Evolutionary conservation across 306 rosid genomes (phyloP).

Genomic region (Corylus heterophylla): DNA sequence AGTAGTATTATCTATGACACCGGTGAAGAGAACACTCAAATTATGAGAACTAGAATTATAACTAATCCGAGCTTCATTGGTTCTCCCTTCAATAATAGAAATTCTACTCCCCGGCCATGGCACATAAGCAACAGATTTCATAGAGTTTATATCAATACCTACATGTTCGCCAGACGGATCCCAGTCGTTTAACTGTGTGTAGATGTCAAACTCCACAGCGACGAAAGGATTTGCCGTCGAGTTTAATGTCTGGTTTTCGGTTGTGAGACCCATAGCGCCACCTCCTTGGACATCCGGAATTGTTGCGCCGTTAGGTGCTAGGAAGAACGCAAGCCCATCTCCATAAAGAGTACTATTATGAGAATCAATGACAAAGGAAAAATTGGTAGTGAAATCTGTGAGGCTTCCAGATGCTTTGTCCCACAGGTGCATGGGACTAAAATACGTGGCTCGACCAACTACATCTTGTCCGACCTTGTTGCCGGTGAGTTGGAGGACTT

Average conservation of each 20-base stretch:
- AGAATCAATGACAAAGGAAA: slow-evolving; percentile 8
- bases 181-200: not conserved
- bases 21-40: slow-evolving; percentile 39
- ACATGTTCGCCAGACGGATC: slow-evolving; percentile 41
- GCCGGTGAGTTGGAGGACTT: too few species aligned
- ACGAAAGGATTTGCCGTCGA: slow-evolving; percentile 36
- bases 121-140: slow-evolving; percentile 26
- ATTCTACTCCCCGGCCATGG: slow-evolving; percentile 32
- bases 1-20: not conserved
- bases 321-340: slow-evolving; percentile 53
- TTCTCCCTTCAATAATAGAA: slow-evolving; percentile 10
- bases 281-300: slow-evolving; percentile 20
- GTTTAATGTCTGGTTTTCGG: not conserved
- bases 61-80: slow-evolving; percentile 32
- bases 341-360: not conserved
- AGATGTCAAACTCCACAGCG: slow-evolving; percentile 58
- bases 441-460: too few species aligned
- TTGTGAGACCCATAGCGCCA: slow-evolving; percentile 46
- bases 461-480: too few species aligned
- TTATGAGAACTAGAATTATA: slow-evolving; percentile 34
- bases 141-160: slow-evolving; percentile 45
- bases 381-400: too few species aligned
- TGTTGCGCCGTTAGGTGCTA: slow-evolving; percentile 32
- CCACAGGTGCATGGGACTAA: too few species aligned
- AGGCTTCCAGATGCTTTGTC: too few species aligned